Evolutionary conservation across 2,329 filamentous ascomycete species (phyloP).

Genomic region (Xenosphaeropsis pyriputrescens): DNA sequence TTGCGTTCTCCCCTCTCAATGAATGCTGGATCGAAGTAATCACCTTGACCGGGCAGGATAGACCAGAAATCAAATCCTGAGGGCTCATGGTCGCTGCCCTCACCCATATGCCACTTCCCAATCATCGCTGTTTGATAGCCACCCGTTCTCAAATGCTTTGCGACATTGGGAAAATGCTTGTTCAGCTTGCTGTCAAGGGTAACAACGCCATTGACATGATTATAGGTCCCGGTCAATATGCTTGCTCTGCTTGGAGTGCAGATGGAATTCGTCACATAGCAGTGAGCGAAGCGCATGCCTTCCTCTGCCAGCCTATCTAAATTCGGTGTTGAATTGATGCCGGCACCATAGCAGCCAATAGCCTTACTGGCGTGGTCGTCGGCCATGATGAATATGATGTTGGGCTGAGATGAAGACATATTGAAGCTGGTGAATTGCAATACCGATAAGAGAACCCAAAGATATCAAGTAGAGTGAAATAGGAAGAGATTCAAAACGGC

Average conservation of each 20-base stretch:
- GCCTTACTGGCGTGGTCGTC: constrained; percentile 37
- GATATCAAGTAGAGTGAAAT: too few species aligned
- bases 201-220: constrained; percentile 36
- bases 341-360: constrained; percentile 31
- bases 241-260: constrained; percentile 35
- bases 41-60: constrained; percentile 34
- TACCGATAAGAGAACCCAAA: too few species aligned
- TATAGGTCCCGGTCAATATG: constrained; percentile 33
- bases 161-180: constrained; percentile 32
- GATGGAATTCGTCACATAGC: constrained; percentile 37
- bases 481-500: too few species aligned
- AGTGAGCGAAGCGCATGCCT: constrained; percentile 35
- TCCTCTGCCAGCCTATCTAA: constrained; percentile 32
- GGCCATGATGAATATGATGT: constrained; percentile 37
- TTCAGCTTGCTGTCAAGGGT: constrained; percentile 33
- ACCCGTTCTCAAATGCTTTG: constrained; percentile 29
- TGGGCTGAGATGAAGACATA: constrained; percentile 11
- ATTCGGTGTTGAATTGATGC: constrained; percentile 35
- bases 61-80: constrained; percentile 36
- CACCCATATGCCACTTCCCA: constrained; percentile 38
- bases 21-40: constrained; percentile 34
- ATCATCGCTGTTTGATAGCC: constrained; percentile 36
- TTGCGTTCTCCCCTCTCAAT: constrained; percentile 23
- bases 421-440: too few species aligned
- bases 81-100: constrained; percentile 28